Percentiles rank a stretch among this genome's conserved stretches.
These are phyloP conservation scores for Hsuehochloa calcarea DNA, from an alignment of 176 grass and related monocot genomes.

Conservation along the genomic window DNA sequence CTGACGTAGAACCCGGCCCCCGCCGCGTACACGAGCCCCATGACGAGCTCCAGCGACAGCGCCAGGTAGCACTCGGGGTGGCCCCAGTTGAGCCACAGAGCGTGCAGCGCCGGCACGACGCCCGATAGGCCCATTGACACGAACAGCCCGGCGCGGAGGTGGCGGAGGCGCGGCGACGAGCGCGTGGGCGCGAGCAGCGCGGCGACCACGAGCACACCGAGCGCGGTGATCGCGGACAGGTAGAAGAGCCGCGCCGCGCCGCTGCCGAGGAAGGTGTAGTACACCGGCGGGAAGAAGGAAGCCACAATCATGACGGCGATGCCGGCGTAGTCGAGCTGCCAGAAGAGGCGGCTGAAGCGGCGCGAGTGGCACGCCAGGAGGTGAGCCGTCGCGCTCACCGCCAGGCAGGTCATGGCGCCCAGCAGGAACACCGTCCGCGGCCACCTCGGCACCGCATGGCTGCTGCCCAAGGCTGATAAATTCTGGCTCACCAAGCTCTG, in stretches of 20 bases:
- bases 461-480: background rate
- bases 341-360: constrained; percentile 68
- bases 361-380: constrained; percentile 89
- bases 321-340: constrained; percentile 89
- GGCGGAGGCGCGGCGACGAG: constrained; percentile 66
- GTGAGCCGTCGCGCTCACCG: constrained; percentile 77
- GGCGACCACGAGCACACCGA: constrained; percentile 58
- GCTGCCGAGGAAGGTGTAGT: constrained; percentile 77
- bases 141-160: constrained; percentile 66
- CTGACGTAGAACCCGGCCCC: constrained; percentile 70
- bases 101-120: constrained; percentile 65
- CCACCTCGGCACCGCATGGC: constrained; percentile 50
- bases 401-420: constrained; percentile 80
- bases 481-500: constrained; percentile 17
- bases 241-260: constrained; percentile 44
- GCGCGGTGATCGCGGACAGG: constrained; percentile 64
- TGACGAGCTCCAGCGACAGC: constrained; percentile 64
- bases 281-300: constrained; percentile 88
- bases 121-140: constrained; percentile 71
- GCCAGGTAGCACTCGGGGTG: constrained; percentile 59
- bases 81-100: constrained; percentile 57
- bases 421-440: constrained; percentile 78
- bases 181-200: constrained; percentile 59
- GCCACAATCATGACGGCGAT: constrained; percentile 93
- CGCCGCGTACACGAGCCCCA: constrained; percentile 60